Evolutionary conservation across 805 yeast genomes (phyloP).

Genomic region (Hanseniaspora opuntiae): DNA sequence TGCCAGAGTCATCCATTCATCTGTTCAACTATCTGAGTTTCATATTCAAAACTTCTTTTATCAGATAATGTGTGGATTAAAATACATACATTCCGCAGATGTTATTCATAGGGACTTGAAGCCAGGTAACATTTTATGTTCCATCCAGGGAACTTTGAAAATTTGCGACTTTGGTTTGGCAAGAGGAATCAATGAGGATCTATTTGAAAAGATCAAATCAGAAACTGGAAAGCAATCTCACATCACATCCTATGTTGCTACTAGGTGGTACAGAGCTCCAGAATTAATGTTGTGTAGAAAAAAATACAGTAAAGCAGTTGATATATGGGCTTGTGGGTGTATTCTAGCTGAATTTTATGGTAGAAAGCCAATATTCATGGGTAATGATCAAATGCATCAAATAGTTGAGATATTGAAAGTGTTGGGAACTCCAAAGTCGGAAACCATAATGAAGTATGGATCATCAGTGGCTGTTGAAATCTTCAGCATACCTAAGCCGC

Average conservation of each 20-base stretch:
- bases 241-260: conserved; percentile 79
- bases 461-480: conserved; percentile 36
- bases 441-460: conserved; percentile 32
- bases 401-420: conserved; percentile 51
- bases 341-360: conserved; percentile 75
- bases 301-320: conserved; percentile 55
- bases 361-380: conserved; percentile 66
- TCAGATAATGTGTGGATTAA: conserved; percentile 74
- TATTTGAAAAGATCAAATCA: conserved; percentile 9
- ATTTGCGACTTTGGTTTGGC: conserved; percentile 93
- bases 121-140: conserved; percentile 77
- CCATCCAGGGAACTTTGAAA: conserved; percentile 59
- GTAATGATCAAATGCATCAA: conserved; percentile 60
- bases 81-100: conserved; percentile 82
- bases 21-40: conserved; percentile 67
- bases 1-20: conserved; percentile 63
- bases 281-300: conserved; percentile 58
- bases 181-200: conserved; percentile 41
- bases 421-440: conserved; percentile 55
- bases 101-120: conserved; percentile 86
- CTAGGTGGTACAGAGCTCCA: conserved; percentile 93
- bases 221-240: conserved; percentile 27
- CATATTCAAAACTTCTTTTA: conserved; percentile 65
- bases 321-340: conserved; percentile 91
- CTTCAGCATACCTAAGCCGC: conserved; percentile 33